Evolutionary conservation across 2,329 filamentous ascomycete genomes (phyloP).

Genomic region (Lanzia echinophila): DNA sequence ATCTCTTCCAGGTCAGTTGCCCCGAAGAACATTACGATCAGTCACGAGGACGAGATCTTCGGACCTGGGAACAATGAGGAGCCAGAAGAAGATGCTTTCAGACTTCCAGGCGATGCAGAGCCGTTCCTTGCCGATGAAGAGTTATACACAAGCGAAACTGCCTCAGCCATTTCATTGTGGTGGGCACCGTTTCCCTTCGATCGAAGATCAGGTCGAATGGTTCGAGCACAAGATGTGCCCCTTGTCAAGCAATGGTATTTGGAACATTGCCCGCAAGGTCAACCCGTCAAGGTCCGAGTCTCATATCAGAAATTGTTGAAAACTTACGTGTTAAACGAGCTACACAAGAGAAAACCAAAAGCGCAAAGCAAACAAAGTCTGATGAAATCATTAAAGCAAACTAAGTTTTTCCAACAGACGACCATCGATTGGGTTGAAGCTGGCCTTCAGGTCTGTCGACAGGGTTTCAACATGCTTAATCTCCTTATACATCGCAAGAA

Average conservation of each 20-base stretch:
- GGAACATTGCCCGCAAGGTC: conserved; percentile 84
- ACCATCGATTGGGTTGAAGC: conserved; percentile 99
- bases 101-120: conserved; percentile 70
- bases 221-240: conserved; percentile 92
- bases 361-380: conserved; percentile 92
- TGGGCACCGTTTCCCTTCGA: conserved; percentile 98
- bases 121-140: conserved; percentile 89
- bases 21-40: conserved; percentile 86
- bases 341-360: conserved; percentile 94
- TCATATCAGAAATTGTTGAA: conserved; percentile 98
- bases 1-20: conserved; percentile 93
- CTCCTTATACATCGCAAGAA: conserved; percentile 97
- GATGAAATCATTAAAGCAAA: conserved; percentile 82
- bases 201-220: conserved; percentile 88
- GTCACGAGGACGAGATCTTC: conserved; percentile 91
- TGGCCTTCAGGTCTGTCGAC: conserved; percentile 92
- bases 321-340: conserved; percentile 90
- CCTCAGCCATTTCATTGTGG: conserved; percentile 89
- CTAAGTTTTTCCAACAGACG: conserved; percentile 99
- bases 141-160: conserved; percentile 80
- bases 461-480: conserved; percentile 99
- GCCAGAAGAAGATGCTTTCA: conserved; percentile 70
- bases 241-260: conserved; percentile 98
- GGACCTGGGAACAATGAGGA: conserved; percentile 69
- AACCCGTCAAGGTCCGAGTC: conserved; percentile 94